Evolutionary conservation across 2,329 filamentous ascomycete species (phyloP).

Genomic region (Ampelomyces quisqualis): DNA sequence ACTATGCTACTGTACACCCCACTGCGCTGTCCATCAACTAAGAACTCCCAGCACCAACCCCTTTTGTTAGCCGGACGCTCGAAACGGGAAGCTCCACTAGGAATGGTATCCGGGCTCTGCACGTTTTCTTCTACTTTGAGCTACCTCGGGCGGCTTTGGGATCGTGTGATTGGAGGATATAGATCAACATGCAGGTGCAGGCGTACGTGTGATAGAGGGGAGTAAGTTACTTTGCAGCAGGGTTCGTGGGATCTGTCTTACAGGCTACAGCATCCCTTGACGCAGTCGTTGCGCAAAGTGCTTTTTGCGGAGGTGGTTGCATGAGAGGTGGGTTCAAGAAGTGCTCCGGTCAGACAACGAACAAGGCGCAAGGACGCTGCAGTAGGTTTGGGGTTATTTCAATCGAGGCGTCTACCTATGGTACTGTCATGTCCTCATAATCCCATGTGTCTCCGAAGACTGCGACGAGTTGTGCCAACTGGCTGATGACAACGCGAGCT

Average conservation of each 20-base stretch:
- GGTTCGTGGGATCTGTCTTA: background rate
- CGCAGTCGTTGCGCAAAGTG: background rate
- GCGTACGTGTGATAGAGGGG: slow-evolving; percentile 1
- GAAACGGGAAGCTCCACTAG: slow-evolving; percentile 11
- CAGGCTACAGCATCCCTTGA: background rate
- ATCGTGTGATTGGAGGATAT: slow-evolving; percentile 9
- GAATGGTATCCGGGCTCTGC: slow-evolving; percentile 8
- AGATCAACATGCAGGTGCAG: slow-evolving; percentile 13
- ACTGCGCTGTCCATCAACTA: background rate
- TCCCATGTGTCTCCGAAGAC: too few species aligned
- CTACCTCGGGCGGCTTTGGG: slow-evolving; percentile 3
- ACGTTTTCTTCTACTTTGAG: too few species aligned
- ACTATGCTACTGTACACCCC: background rate
- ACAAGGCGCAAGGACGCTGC: background rate
- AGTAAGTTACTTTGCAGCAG: slow-evolving; percentile 5
- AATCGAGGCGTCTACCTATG: background rate
- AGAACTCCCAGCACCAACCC: slow-evolving; percentile 2
- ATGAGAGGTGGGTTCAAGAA: background rate
- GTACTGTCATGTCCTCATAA: background rate
- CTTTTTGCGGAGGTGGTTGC: background rate
- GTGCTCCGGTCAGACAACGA: background rate
- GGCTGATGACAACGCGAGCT: background rate
- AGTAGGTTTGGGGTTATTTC: background rate
- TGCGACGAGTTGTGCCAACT: too few species aligned
- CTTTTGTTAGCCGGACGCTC: slow-evolving; percentile 4